phyloP scores from a whole-genome alignment of 2,329 filamentous ascomycete species.

The Davidsoniella virescens region DNA sequence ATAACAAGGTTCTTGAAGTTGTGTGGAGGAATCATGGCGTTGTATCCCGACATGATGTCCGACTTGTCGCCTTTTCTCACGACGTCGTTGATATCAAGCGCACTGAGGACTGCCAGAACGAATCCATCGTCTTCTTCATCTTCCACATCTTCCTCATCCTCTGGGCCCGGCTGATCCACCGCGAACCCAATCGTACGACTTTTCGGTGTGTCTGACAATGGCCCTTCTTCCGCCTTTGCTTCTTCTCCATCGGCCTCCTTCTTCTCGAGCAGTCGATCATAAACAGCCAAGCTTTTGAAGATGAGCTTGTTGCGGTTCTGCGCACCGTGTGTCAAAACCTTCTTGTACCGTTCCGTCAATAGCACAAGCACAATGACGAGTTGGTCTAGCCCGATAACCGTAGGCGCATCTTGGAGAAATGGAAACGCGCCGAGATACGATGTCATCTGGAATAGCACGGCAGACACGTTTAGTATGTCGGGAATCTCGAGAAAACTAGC shows the following conservation, averaged over 20 bases:
- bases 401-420: conserved; percentile 53
- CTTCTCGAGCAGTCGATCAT: conserved; percentile 32
- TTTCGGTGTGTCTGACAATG: background rate
- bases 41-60: conserved; percentile 25
- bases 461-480: conserved; percentile 48
- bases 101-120: conserved; percentile 51
- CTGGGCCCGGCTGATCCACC: conserved; percentile 29
- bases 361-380: conserved; percentile 58
- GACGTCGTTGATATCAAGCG: conserved; percentile 46
- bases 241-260: conserved; percentile 14
- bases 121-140: conserved; percentile 35
- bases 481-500: conserved; percentile 58
- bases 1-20: conserved; percentile 56
- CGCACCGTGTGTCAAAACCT: conserved; percentile 42
- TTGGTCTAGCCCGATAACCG: conserved; percentile 51
- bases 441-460: conserved; percentile 55
- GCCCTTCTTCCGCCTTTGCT: conserved; percentile 4
- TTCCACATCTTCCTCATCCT: conserved; percentile 24
- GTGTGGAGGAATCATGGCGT: conserved; percentile 57
- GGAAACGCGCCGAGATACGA: conserved; percentile 60
- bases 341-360: conserved; percentile 52
- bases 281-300: conserved; percentile 56
- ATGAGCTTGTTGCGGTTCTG: conserved; percentile 46
- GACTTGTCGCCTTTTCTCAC: conserved; percentile 34
- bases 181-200: conserved; percentile 26